Base-by-base conservation (phyloP, 371 early-diverging fungal species). In the Zychaea mexicana region DNA sequence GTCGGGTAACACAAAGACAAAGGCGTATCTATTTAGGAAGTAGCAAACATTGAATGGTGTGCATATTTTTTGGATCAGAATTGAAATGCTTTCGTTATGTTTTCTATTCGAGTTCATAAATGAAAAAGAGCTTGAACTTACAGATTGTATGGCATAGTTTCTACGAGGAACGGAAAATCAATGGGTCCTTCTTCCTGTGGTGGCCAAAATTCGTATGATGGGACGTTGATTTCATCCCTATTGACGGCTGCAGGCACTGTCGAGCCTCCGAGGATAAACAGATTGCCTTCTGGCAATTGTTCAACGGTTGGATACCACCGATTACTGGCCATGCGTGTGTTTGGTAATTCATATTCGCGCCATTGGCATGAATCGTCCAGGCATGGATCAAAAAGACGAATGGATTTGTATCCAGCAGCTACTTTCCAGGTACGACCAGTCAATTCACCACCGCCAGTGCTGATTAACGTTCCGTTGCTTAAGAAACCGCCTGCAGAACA, bases 301-400 rank as follows among this genome's bases (percentile, higher is more conserved):
- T 84, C 83, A 27, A 84, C 72, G 10, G 85, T 82, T 2, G 84
- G 84, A 60, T 85, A 85, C 88, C 88, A 88, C 7, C 88, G 74
- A 13, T 81, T 77, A 12, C 66, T 55, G 21, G 61, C 67, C 80
- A 79, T 79, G 32, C 67, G 72, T 2, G 68, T 67, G 2, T 70
- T 70, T 1, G 60, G 45, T 33, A 36, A 21, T 22, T 19, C 24
- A 24, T 65, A 79, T 59, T 79, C 80, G 8, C 65, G 57, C 79
- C 81, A 84, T 28, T 73, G 56, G 55, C 85, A 85, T 13, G 66
- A 60, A 19, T 62, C 67, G 24, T 78, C 82, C 7, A 64, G 67
- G 60, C 88, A 88, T 5, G 84, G 79, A 7, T 68, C 66, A 49
- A 83, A 77, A 47, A 78, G 76, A 1, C 88, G 80, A 24, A 88